A percentile compares a stretch with the other conserved stretches of the same genome.
phyloP scores from a whole-genome alignment of 2,329 filamentous ascomycete genomes.

The Plectosphaerella plurivora region DNA sequence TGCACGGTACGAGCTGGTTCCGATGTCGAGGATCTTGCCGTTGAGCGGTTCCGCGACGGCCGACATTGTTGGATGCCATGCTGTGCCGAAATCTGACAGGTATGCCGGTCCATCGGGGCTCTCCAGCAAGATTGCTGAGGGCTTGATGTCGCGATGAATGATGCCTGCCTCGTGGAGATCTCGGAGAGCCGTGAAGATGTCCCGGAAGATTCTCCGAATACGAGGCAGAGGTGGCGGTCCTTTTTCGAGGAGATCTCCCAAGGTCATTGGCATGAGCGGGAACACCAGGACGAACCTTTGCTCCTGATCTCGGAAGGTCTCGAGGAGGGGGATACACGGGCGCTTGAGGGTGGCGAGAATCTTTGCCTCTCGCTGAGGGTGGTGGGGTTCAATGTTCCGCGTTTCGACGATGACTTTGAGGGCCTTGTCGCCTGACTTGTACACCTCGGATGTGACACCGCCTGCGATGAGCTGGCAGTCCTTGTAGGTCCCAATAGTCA shows the following conservation, averaged over 20 bases:
- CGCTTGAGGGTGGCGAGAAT: constrained; percentile 60
- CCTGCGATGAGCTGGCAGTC: constrained; percentile 51
- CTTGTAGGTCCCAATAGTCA: constrained; percentile 48
- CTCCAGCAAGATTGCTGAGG: constrained; percentile 76
- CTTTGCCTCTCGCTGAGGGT: constrained; percentile 73
- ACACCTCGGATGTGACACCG: constrained; percentile 81
- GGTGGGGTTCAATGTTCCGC: constrained; percentile 72
- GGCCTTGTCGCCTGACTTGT: constrained; percentile 61
- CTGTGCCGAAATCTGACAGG: constrained; percentile 87
- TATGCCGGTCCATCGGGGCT: constrained; percentile 67
- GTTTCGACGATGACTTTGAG: constrained; percentile 82
- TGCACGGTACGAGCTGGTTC: constrained; percentile 84
- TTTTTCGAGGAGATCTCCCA: constrained; percentile 61
- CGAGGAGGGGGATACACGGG: constrained; percentile 61
- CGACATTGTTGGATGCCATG: constrained; percentile 66
- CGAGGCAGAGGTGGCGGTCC: constrained; percentile 25
- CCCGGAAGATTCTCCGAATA: constrained; percentile 46
- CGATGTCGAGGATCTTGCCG: constrained; percentile 84
- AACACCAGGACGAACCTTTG: constrained; percentile 76
- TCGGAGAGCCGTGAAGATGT: constrained; percentile 66
- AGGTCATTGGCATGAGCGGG: constrained; percentile 73
- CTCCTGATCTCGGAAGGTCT: constrained; percentile 67
- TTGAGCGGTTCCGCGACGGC: constrained; percentile 57
- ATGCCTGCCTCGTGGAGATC: constrained; percentile 72
- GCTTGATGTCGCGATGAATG: constrained; percentile 92